phyloP scores from a whole-genome alignment of 306 rosid species.

The Carpinus fangiana region DNA sequence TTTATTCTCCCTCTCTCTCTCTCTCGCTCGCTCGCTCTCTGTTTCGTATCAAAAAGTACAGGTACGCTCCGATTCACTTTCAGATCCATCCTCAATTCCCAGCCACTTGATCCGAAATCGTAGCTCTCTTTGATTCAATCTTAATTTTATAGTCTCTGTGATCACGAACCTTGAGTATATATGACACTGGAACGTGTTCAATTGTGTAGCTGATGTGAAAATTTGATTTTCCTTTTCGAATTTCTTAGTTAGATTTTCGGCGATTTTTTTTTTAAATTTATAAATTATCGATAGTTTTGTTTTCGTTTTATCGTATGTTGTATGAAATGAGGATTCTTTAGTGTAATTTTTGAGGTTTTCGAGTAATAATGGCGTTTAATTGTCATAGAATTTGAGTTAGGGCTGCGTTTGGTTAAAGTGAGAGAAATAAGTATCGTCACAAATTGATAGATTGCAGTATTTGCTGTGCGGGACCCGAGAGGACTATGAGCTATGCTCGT shows the following conservation, averaged over 20 bases:
- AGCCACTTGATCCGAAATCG: not conserved
- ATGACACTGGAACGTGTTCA: not conserved
- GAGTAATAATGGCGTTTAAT: not conserved
- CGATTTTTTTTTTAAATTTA: not conserved
- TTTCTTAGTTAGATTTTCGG: not conserved
- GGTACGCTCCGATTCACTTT: constrained; percentile 31
- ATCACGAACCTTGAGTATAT: not conserved
- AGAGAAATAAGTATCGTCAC: constrained; percentile 4
- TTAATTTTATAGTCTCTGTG: not conserved
- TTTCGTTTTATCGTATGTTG: not conserved
- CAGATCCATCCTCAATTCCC: constrained; percentile 39
- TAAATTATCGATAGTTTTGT: not conserved
- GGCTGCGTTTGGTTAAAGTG: constrained; percentile 23
- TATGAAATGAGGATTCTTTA: not conserved
- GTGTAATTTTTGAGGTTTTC: not conserved
- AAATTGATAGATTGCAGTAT: not conserved
- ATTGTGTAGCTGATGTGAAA: constrained; percentile 20
- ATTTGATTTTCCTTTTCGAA: not conserved
- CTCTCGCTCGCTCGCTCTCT: constrained; percentile 3
- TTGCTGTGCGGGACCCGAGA: not conserved
- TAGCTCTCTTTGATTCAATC: not conserved
- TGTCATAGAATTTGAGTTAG: not conserved
- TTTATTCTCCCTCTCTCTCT: constrained; percentile 31
- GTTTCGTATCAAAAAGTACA: constrained; percentile 54
- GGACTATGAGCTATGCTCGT: constrained; percentile 7